Conservation (phyloP, 768 basidiomycete species). For the Trametes gibbosa region DNA sequence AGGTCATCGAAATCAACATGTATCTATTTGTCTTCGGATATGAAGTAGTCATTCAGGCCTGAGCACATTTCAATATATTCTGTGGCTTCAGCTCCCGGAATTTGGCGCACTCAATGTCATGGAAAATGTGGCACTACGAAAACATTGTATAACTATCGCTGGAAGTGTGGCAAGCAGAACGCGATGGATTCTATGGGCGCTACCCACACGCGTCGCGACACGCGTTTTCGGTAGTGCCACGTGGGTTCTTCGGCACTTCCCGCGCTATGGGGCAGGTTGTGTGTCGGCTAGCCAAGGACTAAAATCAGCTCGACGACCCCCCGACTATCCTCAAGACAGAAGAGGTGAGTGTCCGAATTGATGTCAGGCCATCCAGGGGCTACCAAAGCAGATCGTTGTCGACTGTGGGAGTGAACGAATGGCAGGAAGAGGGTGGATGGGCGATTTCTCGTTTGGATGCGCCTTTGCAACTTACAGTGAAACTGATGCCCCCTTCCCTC, state of each 20-base stretch:
- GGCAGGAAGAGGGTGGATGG: constrained; percentile 31
- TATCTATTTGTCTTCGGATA: too few relatives aligned
- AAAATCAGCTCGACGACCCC: constrained; percentile 24
- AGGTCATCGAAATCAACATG: too few relatives aligned
- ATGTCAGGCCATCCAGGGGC: constrained; percentile 13
- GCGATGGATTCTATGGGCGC: neutral
- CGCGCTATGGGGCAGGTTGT: constrained; percentile 5
- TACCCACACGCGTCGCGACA: neutral
- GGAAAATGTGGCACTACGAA: neutral
- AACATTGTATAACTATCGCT: too few relatives aligned
- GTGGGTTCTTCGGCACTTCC: constrained; percentile 1
- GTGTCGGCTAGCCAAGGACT: constrained; percentile 1
- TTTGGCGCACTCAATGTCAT: constrained; percentile 1
- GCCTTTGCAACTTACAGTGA: constrained; percentile 11
- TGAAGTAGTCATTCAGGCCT: constrained; percentile 2
- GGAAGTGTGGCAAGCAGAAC: too few relatives aligned
- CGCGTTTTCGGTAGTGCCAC: constrained; percentile 4
- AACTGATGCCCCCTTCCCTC: constrained; percentile 24
- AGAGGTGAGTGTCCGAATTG: constrained; percentile 28
- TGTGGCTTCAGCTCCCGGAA: neutral
- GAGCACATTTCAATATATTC: constrained; percentile 11
- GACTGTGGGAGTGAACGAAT: constrained; percentile 8
- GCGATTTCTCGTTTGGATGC: constrained; percentile 23
- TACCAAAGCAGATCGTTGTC: constrained; percentile 3
- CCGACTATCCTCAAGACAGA: constrained; percentile 29